Evolutionary conservation across 768 basidiomycete genomes (phyloP), one percentile per base, ranked within the genome.

Genomic region (Tremella mesenterica): DNA sequence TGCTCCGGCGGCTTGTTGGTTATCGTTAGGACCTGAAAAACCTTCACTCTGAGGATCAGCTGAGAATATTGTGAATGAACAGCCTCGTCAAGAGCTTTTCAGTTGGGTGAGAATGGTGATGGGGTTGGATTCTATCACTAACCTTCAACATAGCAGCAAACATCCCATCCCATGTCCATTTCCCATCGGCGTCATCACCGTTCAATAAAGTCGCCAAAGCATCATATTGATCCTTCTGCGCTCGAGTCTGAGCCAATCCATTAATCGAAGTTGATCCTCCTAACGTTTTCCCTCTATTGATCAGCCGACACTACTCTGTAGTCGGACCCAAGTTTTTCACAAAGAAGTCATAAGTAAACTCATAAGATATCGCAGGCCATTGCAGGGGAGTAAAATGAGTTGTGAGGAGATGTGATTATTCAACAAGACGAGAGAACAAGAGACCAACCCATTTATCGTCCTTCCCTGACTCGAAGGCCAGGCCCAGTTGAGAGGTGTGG

Each of bases 121-220:
- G n/a, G 3, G 20, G 9, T 10, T 13, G 12, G n/a, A 36, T 12
- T n/a, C n/a, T n/a, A n/a, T n/a, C n/a, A 26, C 56, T 36, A 2
- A 59, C 62, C 65, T 75, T 76, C 38, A 61, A 67, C 74, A 77
- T 75, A 14, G 63, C 70, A 26, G 44, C 23, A 50, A 71, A 73
- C 55, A 76, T 64, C 20, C 53, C 61, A 13, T 72, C 58, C 75
- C 76, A 77, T 44, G 73, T 74, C 76, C 76, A 77, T 41, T 64
- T 60, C 2, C 68, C 57, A 14, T 55, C 60, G 1, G 68, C 70
- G 61, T 69, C 56, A 39, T 65, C 48, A 20, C 61, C 53, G 4
- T 59, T 52, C 0, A 79, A 67, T 2, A 79, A 68, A 1, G 62
- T 64, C 9, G 71, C 66, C 75, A 56, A 34, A 1, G 51, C 38